phyloP scores from a whole-genome alignment of 192 early-diverging fungal species.

The Globomyces pollinis-pini region DNA sequence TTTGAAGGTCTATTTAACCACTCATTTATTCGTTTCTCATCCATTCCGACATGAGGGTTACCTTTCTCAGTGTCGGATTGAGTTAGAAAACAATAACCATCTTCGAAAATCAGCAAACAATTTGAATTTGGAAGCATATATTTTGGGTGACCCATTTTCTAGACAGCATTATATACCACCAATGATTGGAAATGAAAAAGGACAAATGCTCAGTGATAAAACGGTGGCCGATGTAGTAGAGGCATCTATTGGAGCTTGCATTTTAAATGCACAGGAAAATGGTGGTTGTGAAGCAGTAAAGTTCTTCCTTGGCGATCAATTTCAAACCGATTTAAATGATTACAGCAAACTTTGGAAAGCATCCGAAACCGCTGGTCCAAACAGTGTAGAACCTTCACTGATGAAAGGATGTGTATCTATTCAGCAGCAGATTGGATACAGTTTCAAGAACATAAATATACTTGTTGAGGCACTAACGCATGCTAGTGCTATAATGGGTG shows the following conservation, averaged over 20 bases:
- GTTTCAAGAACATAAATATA: conserved; percentile 58
- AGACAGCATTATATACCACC: conserved; percentile 22
- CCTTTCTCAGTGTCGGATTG: conserved; percentile 54
- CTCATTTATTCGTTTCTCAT: conserved; percentile 67
- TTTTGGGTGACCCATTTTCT: conserved; percentile 44
- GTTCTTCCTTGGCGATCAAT: conserved; percentile 18
- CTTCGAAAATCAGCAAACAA: conserved; percentile 46
- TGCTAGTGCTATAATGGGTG: conserved; percentile 50
- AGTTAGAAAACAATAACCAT: conserved; percentile 61
- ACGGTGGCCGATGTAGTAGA: conserved; percentile 81
- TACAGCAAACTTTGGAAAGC: conserved; percentile 12
- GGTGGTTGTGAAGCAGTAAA: conserved; percentile 25
- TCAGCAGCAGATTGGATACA: conserved; percentile 45
- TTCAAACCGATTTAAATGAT: conserved; percentile 7
- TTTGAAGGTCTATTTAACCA: conserved; percentile 66
- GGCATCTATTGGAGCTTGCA: conserved; percentile 68
- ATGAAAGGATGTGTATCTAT: neutral
- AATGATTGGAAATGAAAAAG: conserved; percentile 9
- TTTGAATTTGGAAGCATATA: conserved; percentile 47
- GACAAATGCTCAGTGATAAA: conserved; percentile 63
- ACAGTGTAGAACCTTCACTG: neutral
- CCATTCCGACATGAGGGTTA: conserved; percentile 54
- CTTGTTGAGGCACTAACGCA: conserved; percentile 82
- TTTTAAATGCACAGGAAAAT: conserved; percentile 40
- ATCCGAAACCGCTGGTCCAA: neutral